These are phyloP conservation scores for Kurtzmaniella natalensis DNA, from an alignment of 1,139 yeast genomes.

Conservation along the genomic window DNA sequence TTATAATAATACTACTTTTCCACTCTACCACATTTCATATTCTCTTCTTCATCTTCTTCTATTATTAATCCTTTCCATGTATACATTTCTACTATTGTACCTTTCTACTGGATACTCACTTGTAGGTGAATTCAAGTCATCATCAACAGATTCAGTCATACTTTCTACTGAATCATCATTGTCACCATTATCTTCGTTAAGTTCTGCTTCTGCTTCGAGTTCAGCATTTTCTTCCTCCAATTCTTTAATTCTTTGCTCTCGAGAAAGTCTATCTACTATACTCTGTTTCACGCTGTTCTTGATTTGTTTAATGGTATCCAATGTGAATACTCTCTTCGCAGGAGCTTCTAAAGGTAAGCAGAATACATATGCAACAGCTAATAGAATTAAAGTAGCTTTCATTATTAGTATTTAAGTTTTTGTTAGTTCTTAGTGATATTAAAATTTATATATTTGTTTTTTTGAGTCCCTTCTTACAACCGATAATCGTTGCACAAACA, in stretches of 20 bases:
- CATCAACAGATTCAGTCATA: slow-evolving; percentile 2
- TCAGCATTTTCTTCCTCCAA: slow-evolving; percentile 4
- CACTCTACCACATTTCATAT: no score
- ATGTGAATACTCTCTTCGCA: background rate
- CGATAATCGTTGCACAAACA: no score
- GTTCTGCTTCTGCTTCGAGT: no score
- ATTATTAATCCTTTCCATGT: no score
- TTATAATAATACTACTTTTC: no score
- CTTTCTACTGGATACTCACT: slow-evolving; percentile 1
- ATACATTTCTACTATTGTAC: slow-evolving; percentile 2
- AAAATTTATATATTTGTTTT: background rate
- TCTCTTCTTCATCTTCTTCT: no score
- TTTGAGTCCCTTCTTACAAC: no score
- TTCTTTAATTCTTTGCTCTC: slow-evolving; percentile 1
- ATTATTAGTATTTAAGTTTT: no score
- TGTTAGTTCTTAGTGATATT: no score
- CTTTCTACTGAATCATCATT: slow-evolving; percentile 2
- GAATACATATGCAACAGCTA: background rate
- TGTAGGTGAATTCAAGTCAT: background rate
- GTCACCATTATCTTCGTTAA: slow-evolving; percentile 5
- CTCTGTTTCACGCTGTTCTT: background rate
- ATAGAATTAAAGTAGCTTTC: background rate
- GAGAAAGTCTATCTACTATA: background rate
- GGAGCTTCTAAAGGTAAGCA: background rate
- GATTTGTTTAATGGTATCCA: background rate